phyloP scores from a whole-genome alignment of 139 green algal species.

The Chlamydomonas schloesseri region DNA sequence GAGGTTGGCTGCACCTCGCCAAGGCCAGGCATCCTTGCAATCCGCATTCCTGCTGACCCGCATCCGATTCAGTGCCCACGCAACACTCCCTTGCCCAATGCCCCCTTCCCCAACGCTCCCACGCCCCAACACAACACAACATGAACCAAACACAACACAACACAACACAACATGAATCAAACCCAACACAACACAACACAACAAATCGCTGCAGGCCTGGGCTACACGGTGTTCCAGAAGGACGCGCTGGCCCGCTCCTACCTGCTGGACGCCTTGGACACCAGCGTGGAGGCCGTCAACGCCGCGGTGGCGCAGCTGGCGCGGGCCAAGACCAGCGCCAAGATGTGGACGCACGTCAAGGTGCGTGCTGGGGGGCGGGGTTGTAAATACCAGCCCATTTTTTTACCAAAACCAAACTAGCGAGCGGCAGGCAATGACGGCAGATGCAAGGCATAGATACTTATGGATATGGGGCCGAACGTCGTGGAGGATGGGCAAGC shows the following conservation, averaged over 20 bases:
- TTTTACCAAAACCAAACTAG: neutral
- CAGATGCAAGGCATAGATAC: no score
- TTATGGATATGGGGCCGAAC: no score
- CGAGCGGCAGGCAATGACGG: no score
- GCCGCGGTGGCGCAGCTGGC: conserved; percentile 47
- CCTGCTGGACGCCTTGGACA: conserved; percentile 69
- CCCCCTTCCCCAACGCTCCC: no score
- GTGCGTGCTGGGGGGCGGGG: neutral
- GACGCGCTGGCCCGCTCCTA: conserved; percentile 62
- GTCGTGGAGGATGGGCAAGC: no score
- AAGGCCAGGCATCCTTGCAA: no score
- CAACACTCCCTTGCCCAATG: no score
- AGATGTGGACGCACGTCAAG: conserved; percentile 23
- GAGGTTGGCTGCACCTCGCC: no score
- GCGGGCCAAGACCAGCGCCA: neutral
- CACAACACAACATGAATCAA: neutral
- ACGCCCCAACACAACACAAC: neutral
- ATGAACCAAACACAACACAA: neutral
- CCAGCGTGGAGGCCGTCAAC: conserved; percentile 59
- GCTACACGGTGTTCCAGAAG: conserved; percentile 54
- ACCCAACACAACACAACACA: no score
- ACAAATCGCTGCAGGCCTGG: neutral
- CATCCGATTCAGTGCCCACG: no score
- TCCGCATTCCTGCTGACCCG: no score
- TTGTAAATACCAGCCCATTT: neutral